These are phyloP conservation scores for Notholithocarpus densiflorus DNA, from an alignment of 306 rosid genomes.

Conservation along the genomic window DNA sequence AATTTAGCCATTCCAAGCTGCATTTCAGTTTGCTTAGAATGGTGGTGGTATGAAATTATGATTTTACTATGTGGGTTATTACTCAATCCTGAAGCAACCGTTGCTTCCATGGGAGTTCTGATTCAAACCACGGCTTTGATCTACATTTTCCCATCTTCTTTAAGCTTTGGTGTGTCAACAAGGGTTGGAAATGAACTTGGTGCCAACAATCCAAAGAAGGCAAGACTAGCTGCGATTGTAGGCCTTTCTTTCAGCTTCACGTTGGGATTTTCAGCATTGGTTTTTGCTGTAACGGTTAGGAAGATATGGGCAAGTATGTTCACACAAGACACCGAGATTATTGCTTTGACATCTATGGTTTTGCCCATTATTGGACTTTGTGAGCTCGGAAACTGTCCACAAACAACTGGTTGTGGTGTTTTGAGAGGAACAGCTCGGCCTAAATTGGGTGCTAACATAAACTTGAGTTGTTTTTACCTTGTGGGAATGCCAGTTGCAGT, in stretches of 20 bases:
- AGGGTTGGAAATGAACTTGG: conserved; percentile 92
- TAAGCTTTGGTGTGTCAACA: conserved; percentile 85
- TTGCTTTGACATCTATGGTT: conserved; percentile 60
- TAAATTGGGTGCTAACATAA: conserved; percentile 73
- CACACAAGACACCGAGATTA: conserved; percentile 60
- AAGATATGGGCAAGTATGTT: conserved; percentile 77
- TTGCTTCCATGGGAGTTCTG: conserved; percentile 89
- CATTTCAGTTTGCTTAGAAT: conserved; percentile 85
- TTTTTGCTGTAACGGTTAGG: conserved; percentile 56
- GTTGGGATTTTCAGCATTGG: conserved; percentile 60
- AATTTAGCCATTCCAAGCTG: conserved; percentile 80
- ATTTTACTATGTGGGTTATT: conserved; percentile 76
- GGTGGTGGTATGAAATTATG: conserved; percentile 99
- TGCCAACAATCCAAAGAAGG: conserved; percentile 51
- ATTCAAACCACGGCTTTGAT: conserved; percentile 85
- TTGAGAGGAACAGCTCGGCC: conserved; percentile 88
- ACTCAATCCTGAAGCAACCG: conserved; percentile 76
- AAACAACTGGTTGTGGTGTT: conserved; percentile 87
- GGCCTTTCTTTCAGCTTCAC: conserved; percentile 65
- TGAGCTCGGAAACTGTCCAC: conserved; percentile 93
- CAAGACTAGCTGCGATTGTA: conserved; percentile 54
- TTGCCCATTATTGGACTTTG: conserved; percentile 81
- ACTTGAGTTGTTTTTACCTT: conserved; percentile 73
- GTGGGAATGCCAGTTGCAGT: conserved; percentile 91
- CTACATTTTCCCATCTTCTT: conserved; percentile 86